Conservation (phyloP, 306 rosid genomes). For the Inga laurina region DNA sequence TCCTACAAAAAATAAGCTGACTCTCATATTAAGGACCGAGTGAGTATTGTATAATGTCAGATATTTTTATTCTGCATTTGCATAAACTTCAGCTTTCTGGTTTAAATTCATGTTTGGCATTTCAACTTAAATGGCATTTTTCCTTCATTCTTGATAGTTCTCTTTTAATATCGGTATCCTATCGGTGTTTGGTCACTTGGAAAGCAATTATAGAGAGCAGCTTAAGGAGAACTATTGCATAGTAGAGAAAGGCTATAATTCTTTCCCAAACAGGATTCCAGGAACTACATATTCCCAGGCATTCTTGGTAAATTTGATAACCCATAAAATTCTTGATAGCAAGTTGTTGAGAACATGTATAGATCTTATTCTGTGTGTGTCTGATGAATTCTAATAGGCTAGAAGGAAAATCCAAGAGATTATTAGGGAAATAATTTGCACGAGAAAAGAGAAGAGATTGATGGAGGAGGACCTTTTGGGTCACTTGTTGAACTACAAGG, state of each 20-base stretch:
- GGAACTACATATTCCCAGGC: slow-evolving; percentile 83
- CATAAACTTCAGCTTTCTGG: not conserved
- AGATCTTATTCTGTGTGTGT: slow-evolving; percentile 15
- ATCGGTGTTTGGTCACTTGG: slow-evolving; percentile 68
- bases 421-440: slow-evolving; percentile 62
- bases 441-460: slow-evolving; percentile 62
- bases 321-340: not conserved
- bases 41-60: not conserved
- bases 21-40: no score
- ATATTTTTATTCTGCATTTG: not conserved
- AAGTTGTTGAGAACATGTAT: not conserved
- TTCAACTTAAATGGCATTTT: not conserved
- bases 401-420: slow-evolving; percentile 71
- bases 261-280: slow-evolving; percentile 67
- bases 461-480: slow-evolving; percentile 64
- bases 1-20: no score
- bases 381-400: slow-evolving; percentile 51
- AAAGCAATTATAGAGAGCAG: slow-evolving; percentile 45
- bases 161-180: slow-evolving; percentile 77
- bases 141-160: slow-evolving; percentile 45
- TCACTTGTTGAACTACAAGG: slow-evolving; percentile 61
- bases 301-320: slow-evolving; percentile 50
- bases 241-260: slow-evolving; percentile 84
- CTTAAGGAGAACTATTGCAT: slow-evolving; percentile 72
- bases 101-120: not conserved